Base-by-base conservation (phyloP, 2,329 filamentous ascomycete genomes). In the Pseudocercospora musae region DNA sequence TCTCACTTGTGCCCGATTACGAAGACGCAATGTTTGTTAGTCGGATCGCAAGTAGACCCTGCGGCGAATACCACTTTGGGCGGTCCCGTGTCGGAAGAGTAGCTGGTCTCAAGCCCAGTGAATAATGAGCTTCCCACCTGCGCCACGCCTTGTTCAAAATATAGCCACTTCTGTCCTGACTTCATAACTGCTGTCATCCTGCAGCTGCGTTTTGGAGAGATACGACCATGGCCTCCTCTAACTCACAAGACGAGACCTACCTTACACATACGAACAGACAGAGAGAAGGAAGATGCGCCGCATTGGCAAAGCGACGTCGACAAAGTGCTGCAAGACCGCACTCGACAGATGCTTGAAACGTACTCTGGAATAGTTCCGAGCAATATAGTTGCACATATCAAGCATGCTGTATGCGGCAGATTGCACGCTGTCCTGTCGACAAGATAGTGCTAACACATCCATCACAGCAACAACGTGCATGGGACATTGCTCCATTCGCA, bases 271-370 rank as follows among this genome's bases (percentile, higher is more conserved):
- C 44, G 21, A 20, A 9, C 44, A 25, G 21, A 48, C 44, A 11
- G 6, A 3, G 21, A 48, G 44, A 48, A 48, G 21, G 44, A 23
- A 44, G 59, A 62, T 23, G 52, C 54, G 18, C 46, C 44, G 8
- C 57, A 57, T 25, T 58, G 54, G 53, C 53, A 62, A 15, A 8
- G 27, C 9, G 15, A 62, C 15, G 44, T 57, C 13, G 53, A 42
- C 0, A 57, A 57, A 49, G 59, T 53, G n/a, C n/a, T 62, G 2
- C 46, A 53, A n/a, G 53, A 53, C 2, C 31, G 44, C 4, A 57
- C 53, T 20, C 53, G 31, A 11, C 15, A 52, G 5, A 57, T 62
- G 53, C 53, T 62, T 4, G 10, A 57, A 18, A 50, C 18, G 6
- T 62, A 62, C 18, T 21, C 59, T 3, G n/a, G 18, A 7, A 53